Conservation (phyloP, 1,284 basidiomycete genomes). For the Austroboletus niveus region DNA sequence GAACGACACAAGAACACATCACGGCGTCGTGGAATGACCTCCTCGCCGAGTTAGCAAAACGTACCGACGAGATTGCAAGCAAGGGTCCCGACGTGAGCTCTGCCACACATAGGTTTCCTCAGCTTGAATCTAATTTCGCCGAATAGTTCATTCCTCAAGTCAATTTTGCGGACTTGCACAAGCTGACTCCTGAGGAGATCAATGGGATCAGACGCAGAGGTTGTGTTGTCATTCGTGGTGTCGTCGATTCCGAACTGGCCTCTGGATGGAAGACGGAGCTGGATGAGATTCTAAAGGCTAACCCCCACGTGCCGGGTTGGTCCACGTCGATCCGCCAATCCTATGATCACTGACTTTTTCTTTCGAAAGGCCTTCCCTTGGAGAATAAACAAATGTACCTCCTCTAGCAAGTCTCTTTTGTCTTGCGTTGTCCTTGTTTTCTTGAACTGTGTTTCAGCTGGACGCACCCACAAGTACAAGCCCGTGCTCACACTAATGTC, state of each 20-base stretch:
- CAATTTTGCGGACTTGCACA: conserved; percentile 51
- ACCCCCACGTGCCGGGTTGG: conserved; percentile 53
- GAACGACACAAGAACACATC: conserved; percentile 47
- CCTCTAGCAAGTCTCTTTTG: conserved; percentile 53
- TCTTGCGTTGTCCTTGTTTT: not conserved
- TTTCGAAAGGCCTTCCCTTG: conserved; percentile 47
- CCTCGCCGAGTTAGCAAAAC: conserved; percentile 46
- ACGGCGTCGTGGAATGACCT: conserved; percentile 59
- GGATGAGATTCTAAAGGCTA: conserved; percentile 53
- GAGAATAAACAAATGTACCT: conserved; percentile 70
- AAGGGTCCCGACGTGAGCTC: conserved; percentile 49
- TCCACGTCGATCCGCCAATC: not conserved
- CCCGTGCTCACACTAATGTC: conserved; percentile 74
- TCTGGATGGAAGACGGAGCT: conserved; percentile 55
- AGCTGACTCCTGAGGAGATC: conserved; percentile 45
- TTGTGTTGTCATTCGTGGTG: conserved; percentile 57
- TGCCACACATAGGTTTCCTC: not conserved
- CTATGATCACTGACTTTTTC: not conserved
- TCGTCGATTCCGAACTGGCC: conserved; percentile 57
- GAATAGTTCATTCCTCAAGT: conserved; percentile 56
- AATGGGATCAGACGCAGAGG: conserved; percentile 55
- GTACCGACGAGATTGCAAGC: conserved; percentile 43
- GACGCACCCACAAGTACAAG: conserved; percentile 69
- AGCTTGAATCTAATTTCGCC: not conserved
- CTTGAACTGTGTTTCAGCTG: conserved; percentile 42